phyloP scores from a whole-genome alignment of 176 grass and related monocot genomes.

The Phyllostachys edulis region DNA sequence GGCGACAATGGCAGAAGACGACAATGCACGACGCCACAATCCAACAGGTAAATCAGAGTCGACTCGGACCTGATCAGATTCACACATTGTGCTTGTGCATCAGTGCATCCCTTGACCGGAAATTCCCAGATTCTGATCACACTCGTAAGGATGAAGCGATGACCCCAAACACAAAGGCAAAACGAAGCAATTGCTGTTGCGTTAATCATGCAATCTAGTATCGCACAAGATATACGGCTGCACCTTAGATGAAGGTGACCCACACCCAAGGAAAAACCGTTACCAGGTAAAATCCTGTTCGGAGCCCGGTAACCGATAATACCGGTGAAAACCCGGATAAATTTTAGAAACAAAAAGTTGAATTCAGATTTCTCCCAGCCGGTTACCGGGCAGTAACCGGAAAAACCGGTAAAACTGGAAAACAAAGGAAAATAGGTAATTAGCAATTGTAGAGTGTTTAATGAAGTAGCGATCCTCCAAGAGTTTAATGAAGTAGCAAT shows the following conservation, averaged over 20 bases:
- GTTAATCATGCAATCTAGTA: background rate
- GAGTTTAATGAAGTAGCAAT: too few relatives aligned
- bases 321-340: too few relatives aligned
- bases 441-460: too few relatives aligned
- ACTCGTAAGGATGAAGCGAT: background rate
- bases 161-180: background rate
- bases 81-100: background rate
- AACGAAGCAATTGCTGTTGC: background rate
- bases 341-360: too few relatives aligned
- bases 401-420: too few relatives aligned
- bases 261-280: too few relatives aligned
- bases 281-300: too few relatives aligned
- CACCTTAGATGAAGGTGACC: background rate
- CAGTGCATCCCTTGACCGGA: background rate
- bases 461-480: too few relatives aligned
- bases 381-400: too few relatives aligned
- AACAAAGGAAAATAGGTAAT: too few relatives aligned
- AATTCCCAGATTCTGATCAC: background rate
- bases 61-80: background rate
- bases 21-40: background rate
- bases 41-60: slow-evolving; percentile 12
- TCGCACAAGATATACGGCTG: background rate
- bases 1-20: background rate
- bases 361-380: too few relatives aligned
- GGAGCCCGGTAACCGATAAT: too few relatives aligned